Base-by-base conservation (phyloP, 768 basidiomycete species). In the Paxillus involutus region DNA sequence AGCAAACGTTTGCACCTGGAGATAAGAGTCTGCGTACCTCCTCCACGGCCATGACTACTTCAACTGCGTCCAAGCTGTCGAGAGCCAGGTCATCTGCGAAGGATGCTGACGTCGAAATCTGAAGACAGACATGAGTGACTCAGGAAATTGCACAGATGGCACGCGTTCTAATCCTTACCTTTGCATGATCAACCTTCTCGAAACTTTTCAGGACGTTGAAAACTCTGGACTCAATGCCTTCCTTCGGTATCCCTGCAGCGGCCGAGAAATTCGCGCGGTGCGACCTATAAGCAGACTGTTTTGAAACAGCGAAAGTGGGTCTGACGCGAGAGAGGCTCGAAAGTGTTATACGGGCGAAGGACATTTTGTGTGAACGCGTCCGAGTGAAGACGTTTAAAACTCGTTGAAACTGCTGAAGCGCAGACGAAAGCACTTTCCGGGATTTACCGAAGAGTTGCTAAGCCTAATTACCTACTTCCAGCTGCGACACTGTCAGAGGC, bases 1-100 rank as follows among this genome's bases (percentile, higher is more conserved):
- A 49, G 51, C 48, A 37, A 16, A 51, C 55, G 39, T 39, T 39
- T 51, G 55, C 51, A 17, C 41, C 51, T 44, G 19, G n/a, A 52
- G 33, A 29, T 37, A 41, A 52, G 40, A 52, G 47, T 17, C 36
- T 21, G 24, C 58, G 48, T 61, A 85, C 88, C 83, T 94, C 97
- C 76, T 99, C 97, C 61, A 99, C 88, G 39, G 96, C 94, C 94
- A 99, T 97, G 63, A 98, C 91, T 26, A 98, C 94, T 72, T 99
- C 97, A 17, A 99, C 95, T 17, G 94, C 83, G 71, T 99, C 97
- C 69, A 99, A 77, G 64, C 94, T 98, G 74, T 99, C 97, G 32
- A 46, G 80, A 81, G 63, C 81, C 79, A 53, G 85, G 84, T 39
- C 75, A 79, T 67, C 55, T 80, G 41, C 84, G 83, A 70, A 75